Conservation (phyloP, 2,329 filamentous ascomycete species). For the Aspergillus versicolor region DNA sequence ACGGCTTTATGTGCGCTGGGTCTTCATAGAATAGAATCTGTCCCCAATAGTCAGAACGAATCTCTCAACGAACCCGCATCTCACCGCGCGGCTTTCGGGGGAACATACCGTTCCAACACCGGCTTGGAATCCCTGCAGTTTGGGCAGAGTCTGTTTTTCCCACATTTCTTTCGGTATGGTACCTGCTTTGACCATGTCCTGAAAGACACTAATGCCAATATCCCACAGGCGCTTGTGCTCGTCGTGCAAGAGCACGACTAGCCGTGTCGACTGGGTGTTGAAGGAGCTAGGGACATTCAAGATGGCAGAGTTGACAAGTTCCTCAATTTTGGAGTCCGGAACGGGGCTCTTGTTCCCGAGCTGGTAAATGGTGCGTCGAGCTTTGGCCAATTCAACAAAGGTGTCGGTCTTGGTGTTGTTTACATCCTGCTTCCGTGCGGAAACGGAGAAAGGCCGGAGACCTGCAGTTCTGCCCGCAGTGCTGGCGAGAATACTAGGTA, state of each 20-base stretch:
- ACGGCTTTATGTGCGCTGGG: conserved; percentile 61
- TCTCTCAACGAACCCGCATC: conserved; percentile 29
- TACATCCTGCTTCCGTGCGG: background rate
- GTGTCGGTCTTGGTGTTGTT: conserved; percentile 16
- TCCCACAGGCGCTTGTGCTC: conserved; percentile 91
- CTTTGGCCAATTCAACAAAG: conserved; percentile 32
- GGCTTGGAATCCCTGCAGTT: conserved; percentile 62
- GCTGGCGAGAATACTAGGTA: background rate
- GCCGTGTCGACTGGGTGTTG: conserved; percentile 82
- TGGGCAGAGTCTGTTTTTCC: conserved; percentile 47
- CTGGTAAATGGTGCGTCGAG: conserved; percentile 38
- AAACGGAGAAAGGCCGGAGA: conserved; percentile 17
- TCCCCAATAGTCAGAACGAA: background rate
- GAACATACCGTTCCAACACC: conserved; percentile 69
- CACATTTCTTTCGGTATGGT: conserved; percentile 53
- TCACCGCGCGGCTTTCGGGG: background rate
- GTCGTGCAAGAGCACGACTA: conserved; percentile 73
- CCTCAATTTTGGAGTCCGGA: conserved; percentile 36
- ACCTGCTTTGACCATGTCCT: conserved; percentile 64
- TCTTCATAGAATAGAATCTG: conserved; percentile 83
- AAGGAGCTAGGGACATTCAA: conserved; percentile 75
- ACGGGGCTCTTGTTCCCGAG: conserved; percentile 36
- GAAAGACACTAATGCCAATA: conserved; percentile 63
- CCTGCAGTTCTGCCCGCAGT: conserved; percentile 27
- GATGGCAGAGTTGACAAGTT: conserved; percentile 51